Conservation (phyloP, 1,284 basidiomycete genomes). For the Chondrostereum purpureum region DNA sequence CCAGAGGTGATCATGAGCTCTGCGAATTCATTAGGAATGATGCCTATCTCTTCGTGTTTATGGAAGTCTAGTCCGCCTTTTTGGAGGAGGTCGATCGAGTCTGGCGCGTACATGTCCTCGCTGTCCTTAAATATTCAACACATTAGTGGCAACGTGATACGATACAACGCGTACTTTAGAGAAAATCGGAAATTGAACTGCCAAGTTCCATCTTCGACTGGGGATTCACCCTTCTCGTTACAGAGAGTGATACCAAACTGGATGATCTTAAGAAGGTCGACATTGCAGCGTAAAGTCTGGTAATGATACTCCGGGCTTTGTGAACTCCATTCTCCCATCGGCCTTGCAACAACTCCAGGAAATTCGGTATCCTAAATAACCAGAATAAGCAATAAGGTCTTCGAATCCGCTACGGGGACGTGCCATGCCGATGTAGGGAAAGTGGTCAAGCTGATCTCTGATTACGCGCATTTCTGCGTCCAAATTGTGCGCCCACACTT, state of each 20-base stretch:
- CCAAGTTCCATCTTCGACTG: slow-evolving; percentile 90
- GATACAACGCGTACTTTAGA: slow-evolving; percentile 57
- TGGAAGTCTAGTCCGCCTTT: slow-evolving; percentile 97
- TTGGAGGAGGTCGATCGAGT: slow-evolving; percentile 90
- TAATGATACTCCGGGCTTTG: slow-evolving; percentile 98
- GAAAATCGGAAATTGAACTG: slow-evolving; percentile 99
- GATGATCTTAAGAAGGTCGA: slow-evolving; percentile 96
- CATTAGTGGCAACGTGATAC: slow-evolving; percentile 1
- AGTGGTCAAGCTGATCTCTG: slow-evolving; percentile 81
- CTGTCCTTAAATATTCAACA: slow-evolving; percentile 36
- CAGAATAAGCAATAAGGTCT: too few relatives aligned
- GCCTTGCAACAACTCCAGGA: slow-evolving; percentile 95
- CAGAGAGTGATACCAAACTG: slow-evolving; percentile 94
- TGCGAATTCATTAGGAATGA: slow-evolving; percentile 92
- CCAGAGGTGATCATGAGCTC: slow-evolving; percentile 97
- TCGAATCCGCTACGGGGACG: too few relatives aligned
- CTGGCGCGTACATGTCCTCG: slow-evolving; percentile 97
- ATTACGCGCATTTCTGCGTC: slow-evolving; percentile 88
- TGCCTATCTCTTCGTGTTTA: slow-evolving; percentile 88
- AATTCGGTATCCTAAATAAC: slow-evolving; percentile 97
- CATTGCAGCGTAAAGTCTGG: slow-evolving; percentile 98
- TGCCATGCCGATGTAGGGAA: slow-evolving; percentile 96
- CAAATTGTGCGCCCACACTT: slow-evolving; percentile 94
- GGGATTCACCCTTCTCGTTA: slow-evolving; percentile 88
- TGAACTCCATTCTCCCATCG: slow-evolving; percentile 87